Evolutionary conservation across 108 stramenopile species (phyloP), one percentile per base, ranked within the genome.

Genomic region (Discostella stelligeroides): DNA sequence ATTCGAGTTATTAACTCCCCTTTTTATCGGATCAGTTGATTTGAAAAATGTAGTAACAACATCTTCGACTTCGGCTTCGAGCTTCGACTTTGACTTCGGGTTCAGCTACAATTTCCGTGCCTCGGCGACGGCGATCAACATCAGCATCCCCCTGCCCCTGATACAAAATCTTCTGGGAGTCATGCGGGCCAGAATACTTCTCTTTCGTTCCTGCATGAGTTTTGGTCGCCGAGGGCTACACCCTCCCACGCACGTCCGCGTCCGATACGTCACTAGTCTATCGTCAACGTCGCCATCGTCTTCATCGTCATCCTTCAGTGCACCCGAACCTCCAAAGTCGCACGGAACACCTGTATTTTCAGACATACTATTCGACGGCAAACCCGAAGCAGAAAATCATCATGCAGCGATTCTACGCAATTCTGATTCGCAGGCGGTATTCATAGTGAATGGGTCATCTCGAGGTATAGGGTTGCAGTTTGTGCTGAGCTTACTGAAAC

Each of bases 391-490:
- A 34, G 58, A 34, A 11, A 13, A 39, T 24, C 39, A 38, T 27
- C 27, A n/a, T 29, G 45, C 39, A 38, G 48, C 71, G 12, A 11
- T 51, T 14, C 39, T 25, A 73, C 71, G 86, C 46, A 87, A 90
- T 56, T 56, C 80, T 7, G 90, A 94, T 68, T 63, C 76, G n/a
- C 63, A 85, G 53, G 85, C 93, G 7, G 87, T 91, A 3, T 94
- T 89, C 67, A 84, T 91, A 8, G 86, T 94, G 21, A 85, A 61
- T 46, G 93, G 93, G 1, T 80, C 88, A 13, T 85, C 83, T 10
- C 83, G 93, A 37, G 90, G 90, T 17, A 94, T 94, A 24, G 93
- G 93, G 1, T 38, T 86, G 20, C 84, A 86, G 42, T 85, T 91
- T 60, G 81, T 88, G 7, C 67, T 75, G 42, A 66, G 56, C 24